Base-by-base conservation (phyloP, 129 eudicot species). In the Heracleum sosnowskyi region DNA sequence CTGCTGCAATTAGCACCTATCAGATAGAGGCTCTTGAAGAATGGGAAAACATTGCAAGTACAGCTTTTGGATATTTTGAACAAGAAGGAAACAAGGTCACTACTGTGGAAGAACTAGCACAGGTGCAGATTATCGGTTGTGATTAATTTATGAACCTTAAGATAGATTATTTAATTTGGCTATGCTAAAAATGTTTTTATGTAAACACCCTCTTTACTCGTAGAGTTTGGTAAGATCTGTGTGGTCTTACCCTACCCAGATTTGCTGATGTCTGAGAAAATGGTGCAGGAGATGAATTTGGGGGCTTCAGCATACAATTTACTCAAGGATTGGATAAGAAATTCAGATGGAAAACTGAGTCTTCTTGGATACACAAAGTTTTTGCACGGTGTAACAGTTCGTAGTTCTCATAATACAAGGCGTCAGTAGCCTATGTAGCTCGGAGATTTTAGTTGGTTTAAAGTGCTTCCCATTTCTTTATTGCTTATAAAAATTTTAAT, bases 11-110 rank as follows among this genome's bases (percentile, higher is more conserved):
- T 11, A 95, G 92, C 79, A 78, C 90, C 17, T 84, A 95, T 83
- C 98, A 95, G 84, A 90, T 95, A 7, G 98, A 95, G 87, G 98
- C 94, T 81, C 97, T 88, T 71, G 93, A 95, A 77, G 86, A 76
- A 31, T 91, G 98, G 98, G 98, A 91, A 69, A 82, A 75, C 5
- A 91, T 91, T 33, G 96, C 97, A 11, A 82, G 73, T 36, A 69
- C 71, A 4, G 98, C 98, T 31, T 94, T 88, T 81, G 87, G 86
- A 35, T 74, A 84, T 69, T 95, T 95, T 57, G 98, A 95, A 85
- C 80, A 81, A 78, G 96, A 95, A 84, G 98, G 98, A 55, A 95
- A 91, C 76, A 88, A 91, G 11, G 77, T 62, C 53, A 87, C 81
- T 39, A 88, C 93, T 12, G 83, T 91, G 7, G 96, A 87, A 77